phyloP scores from a whole-genome alignment of 768 basidiomycete genomes.

The Suillus cothurnatus region DNA sequence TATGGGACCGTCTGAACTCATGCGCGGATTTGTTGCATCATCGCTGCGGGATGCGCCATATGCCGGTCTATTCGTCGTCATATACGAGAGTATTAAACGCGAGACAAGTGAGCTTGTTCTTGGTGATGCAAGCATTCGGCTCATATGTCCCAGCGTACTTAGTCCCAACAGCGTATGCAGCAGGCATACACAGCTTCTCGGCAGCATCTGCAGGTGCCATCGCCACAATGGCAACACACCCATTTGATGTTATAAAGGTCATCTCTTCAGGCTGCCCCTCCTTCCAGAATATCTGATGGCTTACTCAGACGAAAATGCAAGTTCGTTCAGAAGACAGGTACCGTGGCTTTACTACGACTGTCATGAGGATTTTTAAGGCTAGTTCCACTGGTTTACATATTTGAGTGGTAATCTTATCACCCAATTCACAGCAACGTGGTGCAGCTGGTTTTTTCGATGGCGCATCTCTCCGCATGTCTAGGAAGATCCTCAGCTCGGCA shows the following conservation, averaged over 20 bases:
- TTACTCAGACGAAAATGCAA: constrained; percentile 82
- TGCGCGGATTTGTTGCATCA: constrained; percentile 85
- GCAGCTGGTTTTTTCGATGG: constrained; percentile 85
- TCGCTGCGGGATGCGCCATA: constrained; percentile 95
- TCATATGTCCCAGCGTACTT: constrained; percentile 37
- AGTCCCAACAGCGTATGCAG: constrained; percentile 45
- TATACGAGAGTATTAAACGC: constrained; percentile 86
- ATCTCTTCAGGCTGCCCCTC: not conserved
- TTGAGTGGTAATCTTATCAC: constrained; percentile 3
- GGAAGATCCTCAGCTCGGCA: constrained; percentile 87
- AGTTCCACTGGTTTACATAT: constrained; percentile 22
- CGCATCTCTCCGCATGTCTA: constrained; percentile 74
- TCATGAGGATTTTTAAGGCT: constrained; percentile 69
- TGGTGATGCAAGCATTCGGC: constrained; percentile 11
- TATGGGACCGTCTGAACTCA: constrained; percentile 78
- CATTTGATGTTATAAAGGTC: constrained; percentile 94
- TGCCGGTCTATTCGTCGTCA: constrained; percentile 85
- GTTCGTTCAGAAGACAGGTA: constrained; percentile 80
- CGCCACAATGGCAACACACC: constrained; percentile 85
- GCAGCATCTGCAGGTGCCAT: constrained; percentile 83
- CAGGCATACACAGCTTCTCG: constrained; percentile 59
- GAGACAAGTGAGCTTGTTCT: constrained; percentile 55
- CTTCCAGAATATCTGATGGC: constrained; percentile 8
- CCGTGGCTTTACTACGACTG: constrained; percentile 67
- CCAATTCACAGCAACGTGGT: constrained; percentile 69